Evolutionary conservation across 2,329 filamentous ascomycete genomes (phyloP), one percentile per base, ranked within the genome.

Genomic region (Epichloe coenophiala): DNA sequence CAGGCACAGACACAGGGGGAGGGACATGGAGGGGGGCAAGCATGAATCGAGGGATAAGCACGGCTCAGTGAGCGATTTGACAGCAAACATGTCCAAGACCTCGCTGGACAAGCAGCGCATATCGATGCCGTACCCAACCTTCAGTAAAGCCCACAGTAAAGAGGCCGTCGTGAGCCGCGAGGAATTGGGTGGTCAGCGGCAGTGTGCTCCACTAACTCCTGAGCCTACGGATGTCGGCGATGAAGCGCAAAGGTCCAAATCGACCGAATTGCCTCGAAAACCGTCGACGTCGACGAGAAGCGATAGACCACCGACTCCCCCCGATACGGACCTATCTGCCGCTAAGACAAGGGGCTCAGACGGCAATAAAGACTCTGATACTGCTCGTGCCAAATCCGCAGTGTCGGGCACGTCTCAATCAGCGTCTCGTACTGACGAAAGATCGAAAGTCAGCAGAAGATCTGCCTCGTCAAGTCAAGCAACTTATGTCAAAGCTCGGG

Each of bases 111-210:
- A 64, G 53, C 71, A 75, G 49, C 73, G 74, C 31, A 63, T 72
- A 36, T 77, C 75, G 54, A 63, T 86, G 41, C 84, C 87, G 6
- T 95, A 95, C 63, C 88, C 89, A 2, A 76, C 77, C 11, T 88
- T 94, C 67, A 93, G 86, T 68, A 96, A 94, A 68, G 86, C 86
- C 12, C 88, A 95, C 66, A 94, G 88, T 73, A 93, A 89, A 66
- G 91, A 96, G 69, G 80, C 81, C 43, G 79, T 95, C 49, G 75
- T 80, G 56, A 83, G 80, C 61, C 72, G 72, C 48, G 77, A 82
- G 44, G 73, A 78, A 49, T 57, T 77, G 46, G 63, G 67, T 19
- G 52, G 57, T 7, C 58, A 52, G 17, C 51, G 45, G 19, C 51
- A 50, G 23, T 64, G 61, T 55, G 66, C 80, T 50, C 76, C 76